Evolutionary conservation across 768 basidiomycete species (phyloP), one percentile per base, ranked within the genome.

Genomic region (Russula sp.): DNA sequence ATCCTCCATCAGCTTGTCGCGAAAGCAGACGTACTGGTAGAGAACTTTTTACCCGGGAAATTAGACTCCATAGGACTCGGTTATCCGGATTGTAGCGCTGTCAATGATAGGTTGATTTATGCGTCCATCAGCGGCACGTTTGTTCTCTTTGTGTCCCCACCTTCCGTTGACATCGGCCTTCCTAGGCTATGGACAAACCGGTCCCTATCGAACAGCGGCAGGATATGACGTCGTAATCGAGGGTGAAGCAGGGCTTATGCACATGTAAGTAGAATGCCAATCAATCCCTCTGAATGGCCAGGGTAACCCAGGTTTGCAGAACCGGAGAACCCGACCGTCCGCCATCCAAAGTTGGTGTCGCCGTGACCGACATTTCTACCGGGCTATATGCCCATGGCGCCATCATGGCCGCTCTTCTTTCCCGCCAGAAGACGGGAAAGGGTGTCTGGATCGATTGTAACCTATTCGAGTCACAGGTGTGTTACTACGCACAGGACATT

Each of bases 291-390:
- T n/a, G 59, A 61, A n/a, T 59, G 63, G 20, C 59, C 36, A 58
- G 48, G 68, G 67, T 50, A 59, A 66, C 69, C 36, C n/a, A 24
- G 6, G 30, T 63, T 53, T 28, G 36, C 67, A 92, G 90, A 69
- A 98, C 94, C 18, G 94, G 94, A 56, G 95, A 96, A 75, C 81
- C 87, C 10, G 87, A 89, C 70, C 86, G 93, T 11, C 83, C 85
- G 18, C 95, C 94, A 4, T 87, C 84, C 72, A 97, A 98, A 75
- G 94, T 96, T n/a, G 95, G 95, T 10, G 94, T 97, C 30, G 94
- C 95, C 1, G 88, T 88, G 6, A 96, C 94, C 14, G 95, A 94
- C 75, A 83, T 94, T 59, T 86, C 91, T 52, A 94, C 89, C 26
- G 89, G 89, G 2, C 80, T 98, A 28, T 97, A 95, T 74, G 87